Conservation (phyloP, 345 rosid species). For the Eucalyptus erythrocorys region DNA sequence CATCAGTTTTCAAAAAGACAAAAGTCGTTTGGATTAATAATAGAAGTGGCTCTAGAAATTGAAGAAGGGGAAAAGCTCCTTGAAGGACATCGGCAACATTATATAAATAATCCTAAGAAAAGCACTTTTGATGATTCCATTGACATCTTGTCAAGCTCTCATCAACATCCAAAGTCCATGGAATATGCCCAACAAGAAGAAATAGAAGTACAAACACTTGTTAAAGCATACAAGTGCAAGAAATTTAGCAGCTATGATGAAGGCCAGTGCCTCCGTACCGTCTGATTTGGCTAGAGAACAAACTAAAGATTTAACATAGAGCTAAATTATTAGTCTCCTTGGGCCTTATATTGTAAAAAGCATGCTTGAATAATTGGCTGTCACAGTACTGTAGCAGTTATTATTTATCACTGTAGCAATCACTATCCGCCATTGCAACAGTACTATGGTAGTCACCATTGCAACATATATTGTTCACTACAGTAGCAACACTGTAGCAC, state of each 20-base stretch:
- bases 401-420: neutral
- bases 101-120: neutral
- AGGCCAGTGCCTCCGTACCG: neutral
- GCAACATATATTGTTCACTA: accelerated
- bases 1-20: too few relatives aligned
- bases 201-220: neutral
- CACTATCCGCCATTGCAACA: accelerated
- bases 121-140: neutral
- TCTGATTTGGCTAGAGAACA: too few relatives aligned
- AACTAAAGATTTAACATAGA: neutral
- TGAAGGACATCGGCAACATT: neutral
- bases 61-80: neutral
- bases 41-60: too few relatives aligned
- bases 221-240: neutral
- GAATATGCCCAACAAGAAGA: neutral
- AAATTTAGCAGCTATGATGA: neutral
- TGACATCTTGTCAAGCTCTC: neutral
- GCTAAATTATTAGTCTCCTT: neutral
- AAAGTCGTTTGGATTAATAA: too few relatives aligned
- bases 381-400: accelerated
- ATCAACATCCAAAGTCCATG: neutral
- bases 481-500: neutral
- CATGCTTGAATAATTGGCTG: accelerated
- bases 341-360: neutral
- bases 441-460: neutral